These are phyloP conservation scores for Amanita rubescens DNA, from an alignment of 768 basidiomycete species.

Conservation along the genomic window DNA sequence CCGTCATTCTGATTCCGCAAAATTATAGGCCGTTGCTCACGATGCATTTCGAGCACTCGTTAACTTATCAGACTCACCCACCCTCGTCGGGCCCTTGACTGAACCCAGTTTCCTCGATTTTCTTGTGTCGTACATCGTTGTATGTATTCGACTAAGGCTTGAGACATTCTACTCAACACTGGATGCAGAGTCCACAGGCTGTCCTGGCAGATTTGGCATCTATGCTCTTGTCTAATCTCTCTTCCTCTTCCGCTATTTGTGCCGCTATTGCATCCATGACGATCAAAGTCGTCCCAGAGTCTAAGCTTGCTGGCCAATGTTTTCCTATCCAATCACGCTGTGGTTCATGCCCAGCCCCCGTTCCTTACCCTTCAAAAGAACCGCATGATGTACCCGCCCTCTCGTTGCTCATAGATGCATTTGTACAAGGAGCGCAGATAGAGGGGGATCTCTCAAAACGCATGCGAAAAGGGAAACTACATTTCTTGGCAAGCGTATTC, in stretches of 20 bases:
- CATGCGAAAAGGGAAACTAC: slow-evolving; percentile 66
- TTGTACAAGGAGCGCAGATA: slow-evolving; percentile 62
- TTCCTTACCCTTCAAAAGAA: slow-evolving; percentile 57
- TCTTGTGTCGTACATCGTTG: slow-evolving; percentile 84
- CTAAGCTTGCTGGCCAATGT: slow-evolving; percentile 43
- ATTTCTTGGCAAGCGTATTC: slow-evolving; percentile 92
- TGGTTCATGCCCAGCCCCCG: slow-evolving; percentile 69
- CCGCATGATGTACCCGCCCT: slow-evolving; percentile 53
- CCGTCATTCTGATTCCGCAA: slow-evolving; percentile 11
- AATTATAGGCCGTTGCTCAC: slow-evolving; percentile 72
- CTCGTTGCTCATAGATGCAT: slow-evolving; percentile 84
- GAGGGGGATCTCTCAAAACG: slow-evolving; percentile 45
- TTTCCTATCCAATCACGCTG: slow-evolving; percentile 76
- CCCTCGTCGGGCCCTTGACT: slow-evolving; percentile 57
- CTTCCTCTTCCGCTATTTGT: slow-evolving; percentile 65
- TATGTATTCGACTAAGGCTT: slow-evolving; percentile 31
- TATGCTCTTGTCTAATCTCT: slow-evolving; percentile 97
- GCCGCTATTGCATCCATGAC: slow-evolving; percentile 54
- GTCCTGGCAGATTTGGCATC: slow-evolving; percentile 89
- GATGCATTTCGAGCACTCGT: slow-evolving; percentile 93
- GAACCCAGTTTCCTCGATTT: slow-evolving; percentile 73
- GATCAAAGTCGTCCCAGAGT: slow-evolving; percentile 51
- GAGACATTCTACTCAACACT: slow-evolving; percentile 6
- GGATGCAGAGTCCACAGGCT: slow-evolving; percentile 72
- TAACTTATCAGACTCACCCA: slow-evolving; percentile 83